Evolutionary conservation across 2,329 filamentous ascomycete genomes (phyloP).

Genomic region (Phyllosticta citrichinensis): DNA sequence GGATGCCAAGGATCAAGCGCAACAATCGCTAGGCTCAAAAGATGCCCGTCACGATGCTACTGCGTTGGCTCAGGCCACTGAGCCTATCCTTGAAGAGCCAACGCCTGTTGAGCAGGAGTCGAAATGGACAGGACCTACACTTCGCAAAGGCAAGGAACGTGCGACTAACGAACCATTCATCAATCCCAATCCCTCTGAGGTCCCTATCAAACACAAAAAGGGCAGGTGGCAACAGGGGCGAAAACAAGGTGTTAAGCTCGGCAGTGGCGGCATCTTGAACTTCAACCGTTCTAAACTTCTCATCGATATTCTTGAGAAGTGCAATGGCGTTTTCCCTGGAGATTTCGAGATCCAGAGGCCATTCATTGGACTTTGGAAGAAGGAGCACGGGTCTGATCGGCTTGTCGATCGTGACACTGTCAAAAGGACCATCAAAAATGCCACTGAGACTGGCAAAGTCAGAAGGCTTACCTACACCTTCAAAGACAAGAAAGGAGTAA

Average conservation of each 20-base stretch:
- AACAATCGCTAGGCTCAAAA: neutral
- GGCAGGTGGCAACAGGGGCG: slow-evolving; percentile 6
- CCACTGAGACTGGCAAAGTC: slow-evolving; percentile 42
- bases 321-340: slow-evolving; percentile 46
- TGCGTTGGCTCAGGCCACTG: neutral
- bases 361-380: slow-evolving; percentile 45
- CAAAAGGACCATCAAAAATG: slow-evolving; percentile 37
- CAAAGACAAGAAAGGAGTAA: slow-evolving; percentile 35
- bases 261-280: slow-evolving; percentile 34
- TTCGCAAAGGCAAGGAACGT: neutral
- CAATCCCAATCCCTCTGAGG: neutral
- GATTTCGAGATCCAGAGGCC: slow-evolving; percentile 46
- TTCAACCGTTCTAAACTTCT: slow-evolving; percentile 40
- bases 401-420: slow-evolving; percentile 43
- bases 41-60: neutral
- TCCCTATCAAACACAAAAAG: slow-evolving; percentile 1
- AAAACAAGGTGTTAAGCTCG: slow-evolving; percentile 18
- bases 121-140: neutral
- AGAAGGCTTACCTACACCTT: slow-evolving; percentile 44
- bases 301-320: slow-evolving; percentile 43
- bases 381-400: slow-evolving; percentile 26
- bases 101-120: neutral
- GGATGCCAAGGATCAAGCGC: neutral
- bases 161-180: neutral
- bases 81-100: neutral